phyloP scores from a whole-genome alignment of 225 moss, liverwort and hornwort genomes.

The Physcomitrium patens region DNA sequence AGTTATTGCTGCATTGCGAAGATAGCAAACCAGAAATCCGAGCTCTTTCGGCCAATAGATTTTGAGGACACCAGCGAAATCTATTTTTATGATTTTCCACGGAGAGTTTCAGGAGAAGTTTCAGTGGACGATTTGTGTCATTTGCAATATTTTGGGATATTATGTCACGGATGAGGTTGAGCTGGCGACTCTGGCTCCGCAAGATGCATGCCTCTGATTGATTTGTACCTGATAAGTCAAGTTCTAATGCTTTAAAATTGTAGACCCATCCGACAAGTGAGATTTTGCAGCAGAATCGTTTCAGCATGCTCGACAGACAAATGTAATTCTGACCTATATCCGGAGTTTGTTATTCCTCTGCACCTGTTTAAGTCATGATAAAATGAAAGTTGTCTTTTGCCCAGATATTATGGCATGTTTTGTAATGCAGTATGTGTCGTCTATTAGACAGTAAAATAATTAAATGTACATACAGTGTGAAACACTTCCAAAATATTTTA shows the following conservation, averaged over 20 bases:
- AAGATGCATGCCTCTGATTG: background rate
- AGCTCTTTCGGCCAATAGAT: background rate
- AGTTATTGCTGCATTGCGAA: too few relatives aligned
- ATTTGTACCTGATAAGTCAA: background rate
- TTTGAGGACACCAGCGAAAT: constrained; percentile 5
- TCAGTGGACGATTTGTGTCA: constrained; percentile 11
- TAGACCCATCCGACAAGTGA: background rate
- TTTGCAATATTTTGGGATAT: constrained; percentile 8
- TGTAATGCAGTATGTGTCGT: too few relatives aligned
- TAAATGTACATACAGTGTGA: too few relatives aligned
- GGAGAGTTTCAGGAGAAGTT: constrained; percentile 3
- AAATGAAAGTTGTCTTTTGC: background rate
- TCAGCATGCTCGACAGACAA: background rate
- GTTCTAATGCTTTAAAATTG: constrained; percentile 16
- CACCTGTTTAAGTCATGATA: background rate
- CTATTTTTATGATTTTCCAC: constrained; percentile 6
- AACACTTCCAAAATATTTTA: too few relatives aligned
- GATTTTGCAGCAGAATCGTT: background rate
- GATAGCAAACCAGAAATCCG: background rate
- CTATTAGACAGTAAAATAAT: too few relatives aligned
- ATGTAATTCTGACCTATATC: background rate
- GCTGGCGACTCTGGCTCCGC: constrained; percentile 7
- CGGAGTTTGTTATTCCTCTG: background rate
- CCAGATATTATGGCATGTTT: too few relatives aligned
- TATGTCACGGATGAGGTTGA: constrained; percentile 2